Percentiles rank a stretch among this genome's conserved stretches.
Conservation (phyloP, 768 basidiomycete species). For the Kwoniella sp. region DNA sequence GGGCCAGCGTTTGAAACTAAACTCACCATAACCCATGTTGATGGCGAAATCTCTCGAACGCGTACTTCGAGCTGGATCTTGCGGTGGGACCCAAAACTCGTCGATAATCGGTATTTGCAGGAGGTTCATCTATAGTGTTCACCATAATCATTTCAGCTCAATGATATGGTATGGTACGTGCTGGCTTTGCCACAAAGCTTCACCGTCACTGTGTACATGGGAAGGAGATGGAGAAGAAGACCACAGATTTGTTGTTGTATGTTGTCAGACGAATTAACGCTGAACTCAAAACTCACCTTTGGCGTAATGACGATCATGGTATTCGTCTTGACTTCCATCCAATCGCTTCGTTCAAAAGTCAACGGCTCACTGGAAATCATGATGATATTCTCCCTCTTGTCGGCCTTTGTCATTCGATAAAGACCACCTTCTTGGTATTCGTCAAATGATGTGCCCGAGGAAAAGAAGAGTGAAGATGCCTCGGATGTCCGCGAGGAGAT, state of each 20-base stretch:
- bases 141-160: not conserved
- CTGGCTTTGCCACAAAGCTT: too few species aligned
- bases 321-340: conserved; percentile 99
- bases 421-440: conserved; percentile 86
- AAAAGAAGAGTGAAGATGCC: conserved; percentile 95
- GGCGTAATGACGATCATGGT: conserved; percentile 93
- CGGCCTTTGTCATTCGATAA: conserved; percentile 92
- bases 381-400: conserved; percentile 90
- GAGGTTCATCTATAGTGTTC: conserved; percentile 63
- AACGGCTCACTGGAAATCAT: conserved; percentile 82
- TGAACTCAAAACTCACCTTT: conserved; percentile 63
- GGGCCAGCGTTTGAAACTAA: too few species aligned
- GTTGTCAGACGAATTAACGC: too few species aligned
- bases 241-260: too few species aligned
- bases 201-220: too few species aligned
- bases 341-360: conserved; percentile 97
- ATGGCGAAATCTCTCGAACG: conserved; percentile 82
- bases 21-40: conserved; percentile 71
- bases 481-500: conserved; percentile 88
- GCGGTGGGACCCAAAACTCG: conserved; percentile 85
- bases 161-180: not conserved
- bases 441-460: conserved; percentile 89
- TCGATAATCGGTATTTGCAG: conserved; percentile 92
- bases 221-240: too few species aligned
- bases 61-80: conserved; percentile 69